These are phyloP conservation scores for Halenospora varia DNA, from an alignment of 495 filamentous ascomycete genomes.

Conservation along the genomic window DNA sequence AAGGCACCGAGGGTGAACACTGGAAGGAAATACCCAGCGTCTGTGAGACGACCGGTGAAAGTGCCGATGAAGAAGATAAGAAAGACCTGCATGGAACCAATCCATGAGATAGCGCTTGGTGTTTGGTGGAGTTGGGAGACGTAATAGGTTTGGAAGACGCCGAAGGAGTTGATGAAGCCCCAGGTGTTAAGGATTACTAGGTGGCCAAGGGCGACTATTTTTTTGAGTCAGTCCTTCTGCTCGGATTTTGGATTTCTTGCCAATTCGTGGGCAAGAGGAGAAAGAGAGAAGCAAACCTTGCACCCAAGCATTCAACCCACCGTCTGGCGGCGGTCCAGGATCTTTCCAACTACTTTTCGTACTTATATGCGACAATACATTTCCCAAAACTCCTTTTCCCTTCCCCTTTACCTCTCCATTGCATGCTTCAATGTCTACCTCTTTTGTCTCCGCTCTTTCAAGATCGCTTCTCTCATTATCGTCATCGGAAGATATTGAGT, in stretches of 20 bases:
- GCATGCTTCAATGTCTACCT: not conserved
- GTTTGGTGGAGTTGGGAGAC: conserved; percentile 36
- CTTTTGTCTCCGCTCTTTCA: too few relatives aligned
- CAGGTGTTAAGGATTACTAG: conserved; percentile 24
- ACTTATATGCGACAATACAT: conserved; percentile 25
- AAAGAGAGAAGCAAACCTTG: conserved; percentile 30
- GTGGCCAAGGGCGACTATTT: not conserved
- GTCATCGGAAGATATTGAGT: too few relatives aligned
- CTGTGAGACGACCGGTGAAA: conserved; percentile 49
- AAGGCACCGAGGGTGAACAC: conserved; percentile 49
- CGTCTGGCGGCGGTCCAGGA: conserved; percentile 50
- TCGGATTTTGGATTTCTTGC: not conserved
- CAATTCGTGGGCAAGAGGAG: not conserved
- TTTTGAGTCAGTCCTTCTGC: not conserved
- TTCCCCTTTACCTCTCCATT: not conserved
- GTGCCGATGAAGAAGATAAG: conserved; percentile 45
- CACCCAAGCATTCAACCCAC: conserved; percentile 45
- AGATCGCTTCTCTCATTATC: too few relatives aligned
- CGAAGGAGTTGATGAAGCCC: conserved; percentile 71
- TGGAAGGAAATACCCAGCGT: conserved; percentile 57
- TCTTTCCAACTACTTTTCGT: conserved; percentile 38
- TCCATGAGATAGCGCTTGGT: conserved; percentile 54
- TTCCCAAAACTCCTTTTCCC: not conserved
- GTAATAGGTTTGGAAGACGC: conserved; percentile 71
- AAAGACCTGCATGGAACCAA: conserved; percentile 56